These are phyloP conservation scores for Rosa multiflora DNA, from an alignment of 306 rosid species.

Conservation along the genomic window DNA sequence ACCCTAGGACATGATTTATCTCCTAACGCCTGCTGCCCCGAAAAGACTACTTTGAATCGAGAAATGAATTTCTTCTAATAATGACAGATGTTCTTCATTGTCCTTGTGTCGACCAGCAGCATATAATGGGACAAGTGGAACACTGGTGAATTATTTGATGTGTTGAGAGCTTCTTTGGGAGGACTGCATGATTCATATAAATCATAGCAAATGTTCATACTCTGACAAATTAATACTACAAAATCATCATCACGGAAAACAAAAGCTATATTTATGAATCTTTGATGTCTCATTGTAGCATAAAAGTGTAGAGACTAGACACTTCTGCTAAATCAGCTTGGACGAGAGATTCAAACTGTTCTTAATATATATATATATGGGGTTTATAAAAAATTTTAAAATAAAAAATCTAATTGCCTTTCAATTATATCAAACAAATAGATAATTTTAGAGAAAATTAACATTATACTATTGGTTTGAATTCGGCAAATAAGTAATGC, in stretches of 20 bases:
- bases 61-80: neutral
- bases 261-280: neutral
- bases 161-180: neutral
- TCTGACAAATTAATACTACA: conserved; percentile 7
- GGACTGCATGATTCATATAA: conserved; percentile 14
- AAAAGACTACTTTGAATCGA: neutral
- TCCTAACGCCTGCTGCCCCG: conserved; percentile 25
- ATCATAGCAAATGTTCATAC: neutral
- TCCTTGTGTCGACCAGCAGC: neutral
- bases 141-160: neutral
- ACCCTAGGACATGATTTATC: conserved; percentile 23
- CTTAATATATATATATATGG: too few relatives aligned
- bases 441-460: too few relatives aligned
- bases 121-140: conserved; percentile 3
- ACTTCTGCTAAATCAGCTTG: neutral
- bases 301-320: neutral
- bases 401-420: too few relatives aligned
- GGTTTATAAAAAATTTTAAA: too few relatives aligned
- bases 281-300: neutral
- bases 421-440: too few relatives aligned
- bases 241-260: neutral
- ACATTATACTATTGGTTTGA: too few relatives aligned
- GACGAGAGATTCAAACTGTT: too few relatives aligned
- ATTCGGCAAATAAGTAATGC: too few relatives aligned
- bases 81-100: conserved; percentile 6